Evolutionary conservation across 768 basidiomycete genomes (phyloP).

Genomic region (Termitomyces sp.): DNA sequence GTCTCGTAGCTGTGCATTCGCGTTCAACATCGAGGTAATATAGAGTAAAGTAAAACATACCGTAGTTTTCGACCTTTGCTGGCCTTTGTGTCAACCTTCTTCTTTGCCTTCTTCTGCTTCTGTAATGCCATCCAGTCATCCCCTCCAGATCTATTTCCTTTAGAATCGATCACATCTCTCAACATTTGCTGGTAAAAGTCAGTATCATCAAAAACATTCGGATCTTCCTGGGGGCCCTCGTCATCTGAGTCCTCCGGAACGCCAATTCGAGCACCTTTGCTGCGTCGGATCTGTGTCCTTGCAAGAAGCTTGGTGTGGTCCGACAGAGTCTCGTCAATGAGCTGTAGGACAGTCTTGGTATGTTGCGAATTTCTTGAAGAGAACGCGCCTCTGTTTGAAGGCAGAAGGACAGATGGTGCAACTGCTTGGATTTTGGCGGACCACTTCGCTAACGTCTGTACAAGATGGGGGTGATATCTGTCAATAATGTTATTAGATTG

Average conservation of each 20-base stretch:
- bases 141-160: constrained; percentile 33
- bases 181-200: constrained; percentile 93
- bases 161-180: constrained; percentile 83
- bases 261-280: constrained; percentile 39
- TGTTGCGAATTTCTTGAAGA: constrained; percentile 46
- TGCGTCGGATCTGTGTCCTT: constrained; percentile 55
- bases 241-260: constrained; percentile 25
- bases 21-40: background rate
- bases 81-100: constrained; percentile 92
- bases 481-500: background rate
- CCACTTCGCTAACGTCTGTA: constrained; percentile 89
- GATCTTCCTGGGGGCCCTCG: constrained; percentile 27
- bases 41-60: constrained; percentile 30
- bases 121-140: constrained; percentile 64
- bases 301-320: constrained; percentile 54
- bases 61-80: constrained; percentile 93
- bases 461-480: constrained; percentile 60
- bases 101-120: constrained; percentile 68
- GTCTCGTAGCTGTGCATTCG: constrained; percentile 64
- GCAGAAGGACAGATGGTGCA: constrained; percentile 68
- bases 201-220: constrained; percentile 75
- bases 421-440: constrained; percentile 94
- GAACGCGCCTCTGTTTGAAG: constrained; percentile 68
- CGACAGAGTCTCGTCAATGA: constrained; percentile 68
- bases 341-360: constrained; percentile 61